Conservation (phyloP, 2,329 filamentous ascomycete species). For the Helotiales sp. region DNA sequence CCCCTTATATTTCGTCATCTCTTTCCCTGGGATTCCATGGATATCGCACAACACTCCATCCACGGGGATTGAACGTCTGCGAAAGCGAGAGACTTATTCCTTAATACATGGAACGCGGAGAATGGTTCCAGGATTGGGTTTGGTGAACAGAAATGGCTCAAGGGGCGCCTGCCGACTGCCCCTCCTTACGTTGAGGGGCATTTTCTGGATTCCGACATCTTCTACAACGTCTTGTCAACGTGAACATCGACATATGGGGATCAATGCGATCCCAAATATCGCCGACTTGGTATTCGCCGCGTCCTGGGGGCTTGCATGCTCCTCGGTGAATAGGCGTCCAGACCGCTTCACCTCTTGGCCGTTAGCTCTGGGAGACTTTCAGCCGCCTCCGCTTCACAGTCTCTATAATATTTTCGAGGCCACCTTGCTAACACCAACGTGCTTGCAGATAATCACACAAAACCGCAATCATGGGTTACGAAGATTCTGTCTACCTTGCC, state of each 20-base stretch:
- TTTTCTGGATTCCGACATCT: constrained; percentile 12
- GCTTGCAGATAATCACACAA: constrained; percentile 17
- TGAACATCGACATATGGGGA: not conserved
- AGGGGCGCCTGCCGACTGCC: constrained; percentile 22
- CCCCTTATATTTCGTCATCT: constrained; percentile 33
- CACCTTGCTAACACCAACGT: constrained; percentile 4
- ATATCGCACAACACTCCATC: constrained; percentile 1
- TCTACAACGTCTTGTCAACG: not conserved
- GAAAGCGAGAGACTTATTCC: not conserved
- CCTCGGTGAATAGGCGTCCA: not conserved
- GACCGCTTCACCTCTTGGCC: constrained; percentile 6
- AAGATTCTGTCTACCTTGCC: constrained; percentile 98
- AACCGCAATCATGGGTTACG: constrained; percentile 86
- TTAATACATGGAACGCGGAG: not conserved
- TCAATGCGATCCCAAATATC: not conserved
- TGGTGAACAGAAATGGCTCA: not conserved
- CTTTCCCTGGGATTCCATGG: constrained; percentile 15
- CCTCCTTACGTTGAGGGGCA: constrained; percentile 33
- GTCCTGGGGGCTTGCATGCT: constrained; percentile 4
- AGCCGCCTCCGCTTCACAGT: not conserved
- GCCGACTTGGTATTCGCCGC: not conserved
- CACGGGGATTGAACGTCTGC: constrained; percentile 2
- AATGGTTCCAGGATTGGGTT: not conserved
- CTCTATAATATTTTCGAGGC: not conserved
- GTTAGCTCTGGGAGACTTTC: not conserved